Conservation (phyloP, 1,284 basidiomycete genomes). For the Sphaerobolus stellatus region DNA sequence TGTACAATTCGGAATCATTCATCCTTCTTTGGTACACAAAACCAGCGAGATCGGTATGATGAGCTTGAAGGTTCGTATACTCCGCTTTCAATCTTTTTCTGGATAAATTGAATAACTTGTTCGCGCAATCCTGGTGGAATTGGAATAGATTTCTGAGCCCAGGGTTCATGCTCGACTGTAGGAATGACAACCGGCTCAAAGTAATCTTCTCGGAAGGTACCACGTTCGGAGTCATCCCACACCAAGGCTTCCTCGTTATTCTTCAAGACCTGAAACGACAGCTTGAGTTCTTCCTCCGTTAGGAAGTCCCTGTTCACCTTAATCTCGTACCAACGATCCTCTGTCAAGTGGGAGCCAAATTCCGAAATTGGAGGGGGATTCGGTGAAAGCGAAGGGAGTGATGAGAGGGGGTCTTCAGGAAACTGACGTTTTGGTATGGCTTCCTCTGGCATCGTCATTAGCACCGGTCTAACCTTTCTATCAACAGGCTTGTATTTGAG, state of each 20-base stretch:
- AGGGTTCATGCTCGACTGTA: constrained; percentile 34
- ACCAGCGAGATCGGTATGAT: constrained; percentile 40
- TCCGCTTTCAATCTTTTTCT: constrained; percentile 26
- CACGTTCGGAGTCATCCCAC: constrained; percentile 35
- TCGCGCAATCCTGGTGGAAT: constrained; percentile 39
- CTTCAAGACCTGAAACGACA: constrained; percentile 29
- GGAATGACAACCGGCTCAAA: constrained; percentile 37
- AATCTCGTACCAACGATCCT: constrained; percentile 18
- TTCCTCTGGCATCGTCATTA: constrained; percentile 27
- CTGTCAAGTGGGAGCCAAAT: constrained; percentile 16
- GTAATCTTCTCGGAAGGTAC: constrained; percentile 34
- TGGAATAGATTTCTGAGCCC: constrained; percentile 36
- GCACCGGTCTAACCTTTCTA: constrained; percentile 25
- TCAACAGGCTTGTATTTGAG: constrained; percentile 22
- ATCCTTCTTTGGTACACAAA: constrained; percentile 38
- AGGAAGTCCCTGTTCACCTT: constrained; percentile 29
- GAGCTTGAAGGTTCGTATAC: constrained; percentile 32
- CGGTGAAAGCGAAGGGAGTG: constrained; percentile 11
- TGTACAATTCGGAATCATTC: background rate
- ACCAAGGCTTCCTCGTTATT: constrained; percentile 30
- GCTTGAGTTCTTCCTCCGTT: constrained; percentile 29
- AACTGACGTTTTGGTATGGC: constrained; percentile 15
- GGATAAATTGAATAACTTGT: constrained; percentile 33
- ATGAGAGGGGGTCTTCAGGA: constrained; percentile 19
- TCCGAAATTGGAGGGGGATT: constrained; percentile 22